Evolutionary conservation across 2,329 filamentous ascomycete genomes (phyloP), one percentile per base, ranked within the genome.

Genomic region (Ophiosphaerella herpotricha): DNA sequence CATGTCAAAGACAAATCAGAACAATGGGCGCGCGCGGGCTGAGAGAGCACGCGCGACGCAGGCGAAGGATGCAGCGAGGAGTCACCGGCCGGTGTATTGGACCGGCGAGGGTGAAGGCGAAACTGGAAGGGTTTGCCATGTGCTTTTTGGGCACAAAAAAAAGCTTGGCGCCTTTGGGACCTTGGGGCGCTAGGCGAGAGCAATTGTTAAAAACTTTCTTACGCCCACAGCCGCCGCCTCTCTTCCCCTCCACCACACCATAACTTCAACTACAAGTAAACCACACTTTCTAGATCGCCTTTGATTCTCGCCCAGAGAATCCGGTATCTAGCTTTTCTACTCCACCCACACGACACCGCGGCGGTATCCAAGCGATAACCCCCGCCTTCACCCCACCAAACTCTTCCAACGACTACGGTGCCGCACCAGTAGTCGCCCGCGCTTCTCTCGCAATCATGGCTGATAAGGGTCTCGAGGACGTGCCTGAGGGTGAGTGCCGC

Each of bases 391-490:
- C 62, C 68, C 73, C 71, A 68, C 66, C 68, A 64, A 72, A 64
- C 58, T 64, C 63, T 68, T 66, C 60, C 55, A 42, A 51, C 61
- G 68, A 72, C 70, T 71, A 68, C 69, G 68, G 68, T 58, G 61
- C 86, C 80, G 80, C 77, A 88, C 86, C 88, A 90, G 89, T 85
- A 87, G 83, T 85, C 77, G 74, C 73, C 51, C 72, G 49, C 72
- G 43, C 63, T 57, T 39, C 43, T 71, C 82, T 81, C 87, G 87
- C 90, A 93, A 97, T 89, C 85, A 97, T 97, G 93, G 93, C 92
- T 91, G 87, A 88, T 77, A 89, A 96, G 85, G 93, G 93, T 85
- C 91, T 97, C 82, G 92, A 97, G 85, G 93, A 97, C 78, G 88
- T 96, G 81, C 88, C 90, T 77, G 91, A 96, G 84, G 85, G 91